Evolutionary conservation across 495 filamentous ascomycete genomes (phyloP), one percentile per base, ranked within the genome.

Genomic region (Clavariopsis aquatica): DNA sequence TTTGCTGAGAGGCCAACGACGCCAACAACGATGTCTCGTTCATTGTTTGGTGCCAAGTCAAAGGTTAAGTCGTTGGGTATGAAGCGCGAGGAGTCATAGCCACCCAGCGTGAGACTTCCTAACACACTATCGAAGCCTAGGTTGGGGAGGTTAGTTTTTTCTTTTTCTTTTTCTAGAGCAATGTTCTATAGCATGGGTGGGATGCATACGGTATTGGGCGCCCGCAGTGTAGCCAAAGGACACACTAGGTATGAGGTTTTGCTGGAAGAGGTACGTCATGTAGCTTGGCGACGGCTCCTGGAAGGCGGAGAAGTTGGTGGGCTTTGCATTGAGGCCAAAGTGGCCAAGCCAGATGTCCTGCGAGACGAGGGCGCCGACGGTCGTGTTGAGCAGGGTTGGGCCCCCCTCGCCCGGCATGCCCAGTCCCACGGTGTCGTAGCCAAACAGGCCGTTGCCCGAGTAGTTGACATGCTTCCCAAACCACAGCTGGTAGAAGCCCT

Each of bases 161-260:
- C n/a, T n/a, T n/a, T n/a, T n/a, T n/a, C n/a, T n/a, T n/a, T n/a
- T n/a, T n/a, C n/a, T n/a, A n/a, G n/a, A n/a, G n/a, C n/a, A n/a
- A n/a, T n/a, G n/a, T n/a, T n/a, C n/a, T n/a, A n/a, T n/a, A n/a
- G n/a, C n/a, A n/a, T n/a, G 4, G 10, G 23, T 13, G 17, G 24
- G 7, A n/a, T 28, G 49, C 77, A 61, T 69, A 74, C 78, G 79
- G 66, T 85, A 85, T 41, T 75, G 74, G 17, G 79, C 79, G 20
- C 83, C 84, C 19, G 82, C 83, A 15, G 83, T 85, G 72, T 84
- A 85, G 36, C 79, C 81, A 74, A 77, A 84, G 27, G 78, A 80
- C 28, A 81, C 45, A 65, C 81, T 84, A 15, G 81, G 78, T 17
- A 84, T 82, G 13, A 71, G 53, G 8, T 74, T 74, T 23, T 81